Conservation (phyloP, 2,329 filamentous ascomycete genomes). For the Colletotrichum agaves region DNA sequence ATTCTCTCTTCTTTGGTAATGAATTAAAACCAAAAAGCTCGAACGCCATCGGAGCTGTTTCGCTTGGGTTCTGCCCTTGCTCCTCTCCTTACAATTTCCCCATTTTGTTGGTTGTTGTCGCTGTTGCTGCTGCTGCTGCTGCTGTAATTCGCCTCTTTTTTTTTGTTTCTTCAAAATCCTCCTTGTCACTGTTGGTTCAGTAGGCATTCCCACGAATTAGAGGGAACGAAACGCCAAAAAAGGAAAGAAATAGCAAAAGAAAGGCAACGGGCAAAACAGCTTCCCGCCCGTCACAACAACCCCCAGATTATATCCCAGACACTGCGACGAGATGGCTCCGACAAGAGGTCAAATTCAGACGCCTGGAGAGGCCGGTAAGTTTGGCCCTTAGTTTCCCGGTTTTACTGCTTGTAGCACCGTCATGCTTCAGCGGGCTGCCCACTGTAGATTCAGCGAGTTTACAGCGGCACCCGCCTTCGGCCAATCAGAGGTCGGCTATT, state of each 20-base stretch:
- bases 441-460: slow-evolving; percentile 25
- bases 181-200: neutral
- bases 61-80: slow-evolving; percentile 12
- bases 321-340: slow-evolving; percentile 35
- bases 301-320: slow-evolving; percentile 18
- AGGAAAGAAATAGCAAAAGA: no score
- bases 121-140: neutral
- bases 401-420: slow-evolving; percentile 10
- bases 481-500: slow-evolving; percentile 38
- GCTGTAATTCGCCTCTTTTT: neutral
- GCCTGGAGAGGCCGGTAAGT: slow-evolving; percentile 73
- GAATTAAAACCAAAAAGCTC: slow-evolving; percentile 32
- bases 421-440: slow-evolving; percentile 20
- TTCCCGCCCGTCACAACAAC: neutral
- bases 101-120: slow-evolving; percentile 5
- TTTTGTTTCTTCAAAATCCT: neutral
- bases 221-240: neutral
- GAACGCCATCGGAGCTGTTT: slow-evolving; percentile 25
- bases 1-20: slow-evolving; percentile 5
- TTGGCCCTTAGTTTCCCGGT: neutral
- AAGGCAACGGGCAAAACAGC: neutral
- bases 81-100: neutral
- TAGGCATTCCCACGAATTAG: slow-evolving; percentile 1
- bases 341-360: slow-evolving; percentile 59
- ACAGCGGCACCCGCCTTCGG: neutral